Evolutionary conservation across 2,329 filamentous ascomycete species (phyloP).

Genomic region (Saccharata proteae): DNA sequence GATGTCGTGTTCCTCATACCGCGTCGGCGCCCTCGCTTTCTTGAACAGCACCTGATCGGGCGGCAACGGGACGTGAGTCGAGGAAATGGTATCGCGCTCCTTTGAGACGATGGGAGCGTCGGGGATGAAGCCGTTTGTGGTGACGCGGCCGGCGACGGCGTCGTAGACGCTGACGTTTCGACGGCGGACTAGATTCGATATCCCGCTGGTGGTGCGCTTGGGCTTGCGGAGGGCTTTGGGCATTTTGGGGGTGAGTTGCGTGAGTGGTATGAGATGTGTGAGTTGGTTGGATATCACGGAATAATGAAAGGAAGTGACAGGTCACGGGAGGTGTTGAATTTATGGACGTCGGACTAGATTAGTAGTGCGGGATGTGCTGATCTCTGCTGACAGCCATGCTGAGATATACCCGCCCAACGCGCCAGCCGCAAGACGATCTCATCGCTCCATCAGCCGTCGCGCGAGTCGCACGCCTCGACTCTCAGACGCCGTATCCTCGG

Average conservation of each 20-base stretch:
- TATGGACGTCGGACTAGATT: too few species aligned
- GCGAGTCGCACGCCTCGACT: too few species aligned
- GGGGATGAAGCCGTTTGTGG: slow-evolving; percentile 30
- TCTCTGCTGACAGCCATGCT: too few species aligned
- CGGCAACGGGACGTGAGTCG: slow-evolving; percentile 33
- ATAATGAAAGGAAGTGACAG: neutral
- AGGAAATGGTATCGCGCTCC: slow-evolving; percentile 14
- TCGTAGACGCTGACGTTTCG: slow-evolving; percentile 53
- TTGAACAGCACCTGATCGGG: slow-evolving; percentile 64
- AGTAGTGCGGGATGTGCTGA: too few species aligned
- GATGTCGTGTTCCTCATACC: slow-evolving; percentile 59
- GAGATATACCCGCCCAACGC: too few species aligned
- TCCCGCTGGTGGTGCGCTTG: too few species aligned
- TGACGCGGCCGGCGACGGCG: slow-evolving; percentile 54
- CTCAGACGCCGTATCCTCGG: too few species aligned
- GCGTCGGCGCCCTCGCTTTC: slow-evolving; percentile 48
- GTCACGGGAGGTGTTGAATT: neutral
- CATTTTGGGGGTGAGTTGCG: too few species aligned
- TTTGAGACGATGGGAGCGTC: slow-evolving; percentile 20
- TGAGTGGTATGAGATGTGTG: neutral
- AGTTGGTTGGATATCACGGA: neutral
- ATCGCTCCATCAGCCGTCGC: too few species aligned
- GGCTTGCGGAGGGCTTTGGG: too few species aligned
- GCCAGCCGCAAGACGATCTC: too few species aligned
- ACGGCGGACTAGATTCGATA: slow-evolving; percentile 8